Conservation (phyloP, 1,284 basidiomycete genomes). For the Lignosus rhinocerotis region DNA sequence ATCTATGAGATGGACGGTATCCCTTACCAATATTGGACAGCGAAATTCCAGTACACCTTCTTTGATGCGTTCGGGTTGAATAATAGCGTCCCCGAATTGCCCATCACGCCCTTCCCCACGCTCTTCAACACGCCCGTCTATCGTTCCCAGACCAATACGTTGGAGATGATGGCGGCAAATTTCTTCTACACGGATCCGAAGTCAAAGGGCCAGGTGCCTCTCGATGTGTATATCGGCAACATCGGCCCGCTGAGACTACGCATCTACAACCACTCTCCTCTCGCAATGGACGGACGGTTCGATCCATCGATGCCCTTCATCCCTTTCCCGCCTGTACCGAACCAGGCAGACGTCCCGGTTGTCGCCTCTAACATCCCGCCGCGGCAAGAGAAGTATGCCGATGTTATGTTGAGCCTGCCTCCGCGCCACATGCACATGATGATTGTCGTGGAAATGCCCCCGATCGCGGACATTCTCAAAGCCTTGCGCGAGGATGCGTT, state of each 20-base stretch:
- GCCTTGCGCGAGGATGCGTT: constrained; percentile 69
- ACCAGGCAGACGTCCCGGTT: constrained; percentile 26
- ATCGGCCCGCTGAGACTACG: constrained; percentile 79
- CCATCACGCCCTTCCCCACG: constrained; percentile 89
- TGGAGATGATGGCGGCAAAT: constrained; percentile 83
- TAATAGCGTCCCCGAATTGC: constrained; percentile 70
- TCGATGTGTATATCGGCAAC: constrained; percentile 88
- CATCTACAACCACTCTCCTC: constrained; percentile 62
- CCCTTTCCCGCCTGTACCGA: constrained; percentile 27
- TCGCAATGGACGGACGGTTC: constrained; percentile 47
- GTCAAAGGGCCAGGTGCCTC: constrained; percentile 60
- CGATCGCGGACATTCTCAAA: constrained; percentile 68
- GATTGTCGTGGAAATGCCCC: constrained; percentile 78
- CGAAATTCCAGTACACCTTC: constrained; percentile 93
- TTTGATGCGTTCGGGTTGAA: constrained; percentile 86
- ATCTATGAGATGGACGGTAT: background rate
- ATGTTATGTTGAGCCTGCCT: constrained; percentile 40
- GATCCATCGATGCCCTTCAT: constrained; percentile 46
- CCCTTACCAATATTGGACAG: constrained; percentile 39
- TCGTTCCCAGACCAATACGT: constrained; percentile 67
- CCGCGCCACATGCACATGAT: constrained; percentile 53
- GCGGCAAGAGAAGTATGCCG: background rate
- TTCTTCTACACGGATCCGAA: constrained; percentile 78
- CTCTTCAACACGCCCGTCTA: constrained; percentile 80
- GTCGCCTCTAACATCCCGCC: constrained; percentile 10